A percentile compares a stretch with the other conserved stretches of the same genome.
These are phyloP conservation scores for Mucuna pruriens DNA, from an alignment of 306 rosid genomes.

Conservation along the genomic window DNA sequence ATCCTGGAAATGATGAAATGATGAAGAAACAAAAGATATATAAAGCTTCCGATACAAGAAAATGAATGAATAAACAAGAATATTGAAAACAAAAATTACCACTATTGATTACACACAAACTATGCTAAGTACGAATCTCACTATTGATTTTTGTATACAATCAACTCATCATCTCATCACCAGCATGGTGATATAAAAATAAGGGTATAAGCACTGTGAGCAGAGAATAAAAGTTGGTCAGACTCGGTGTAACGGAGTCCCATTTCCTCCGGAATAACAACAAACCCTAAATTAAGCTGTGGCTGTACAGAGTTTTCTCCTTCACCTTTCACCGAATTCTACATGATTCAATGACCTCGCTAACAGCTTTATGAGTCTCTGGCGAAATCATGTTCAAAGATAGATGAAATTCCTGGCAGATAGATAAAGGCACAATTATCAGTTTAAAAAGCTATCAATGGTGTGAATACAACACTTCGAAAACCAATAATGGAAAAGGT, in stretches of 20 bases:
- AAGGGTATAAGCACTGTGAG: slow-evolving; percentile 30
- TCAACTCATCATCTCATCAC: slow-evolving; percentile 53
- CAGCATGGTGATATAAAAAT: slow-evolving; percentile 49
- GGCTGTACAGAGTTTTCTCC: slow-evolving; percentile 64
- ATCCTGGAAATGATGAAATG: neutral
- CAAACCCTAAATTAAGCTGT: slow-evolving; percentile 50
- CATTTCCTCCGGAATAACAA: slow-evolving; percentile 31
- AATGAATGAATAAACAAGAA: slow-evolving; percentile 49
- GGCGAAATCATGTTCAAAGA: slow-evolving; percentile 93
- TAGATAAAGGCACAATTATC: slow-evolving; percentile 12
- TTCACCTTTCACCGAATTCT: slow-evolving; percentile 59
- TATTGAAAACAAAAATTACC: slow-evolving; percentile 20
- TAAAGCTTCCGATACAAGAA: slow-evolving; percentile 44
- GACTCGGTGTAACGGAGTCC: slow-evolving; percentile 35
- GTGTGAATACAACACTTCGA: neutral
- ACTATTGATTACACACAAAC: slow-evolving; percentile 49
- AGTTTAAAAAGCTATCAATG: neutral
- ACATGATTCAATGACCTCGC: slow-evolving; percentile 95
- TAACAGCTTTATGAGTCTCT: slow-evolving; percentile 92
- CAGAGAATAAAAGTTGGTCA: slow-evolving; percentile 48
- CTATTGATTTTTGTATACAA: slow-evolving; percentile 64
- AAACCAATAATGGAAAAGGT: neutral
- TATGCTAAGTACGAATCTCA: slow-evolving; percentile 49
- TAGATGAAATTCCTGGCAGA: slow-evolving; percentile 98
- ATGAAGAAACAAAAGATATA: slow-evolving; percentile 13